Evolutionary conservation across 352 stramenopile genomes (phyloP), one percentile per base, ranked within the genome.

Genomic region (Pythium monospermum): DNA sequence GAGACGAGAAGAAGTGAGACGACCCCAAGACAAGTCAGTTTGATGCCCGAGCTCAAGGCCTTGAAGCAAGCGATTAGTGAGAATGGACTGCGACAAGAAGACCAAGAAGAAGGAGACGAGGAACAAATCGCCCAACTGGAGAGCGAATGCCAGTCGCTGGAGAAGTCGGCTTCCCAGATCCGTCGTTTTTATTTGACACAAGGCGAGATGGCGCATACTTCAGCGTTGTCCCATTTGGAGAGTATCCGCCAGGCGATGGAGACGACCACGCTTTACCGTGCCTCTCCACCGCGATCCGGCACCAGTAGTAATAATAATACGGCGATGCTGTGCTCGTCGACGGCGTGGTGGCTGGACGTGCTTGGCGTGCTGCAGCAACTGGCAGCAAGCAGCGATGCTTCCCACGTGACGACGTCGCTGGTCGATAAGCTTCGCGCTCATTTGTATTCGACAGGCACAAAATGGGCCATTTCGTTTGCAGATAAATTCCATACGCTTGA

Each of bases 291-390:
- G 2, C 13, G n/a, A 13, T 18, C 23, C 16, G 21, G 35, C 26
- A 15, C 22, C 23, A 13, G 13, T 8, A 18, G 25, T 4, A 32
- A 44, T 21, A 39, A 23, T 1, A 13, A 25, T 22, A n/a, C 6
- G 38, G 40, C 37, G 38, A 56, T 74, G 48, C 36, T 87, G 21
- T 87, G 71, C 40, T 68, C 55, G 8, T 45, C 58, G 0, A 67
- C 57, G 11, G 47, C 55, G 12, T 87, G 76, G 76, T 87, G 76
- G 76, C 61, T 64, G 15, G 50, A 72, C 6, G 74, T 69, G 18
- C 49, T 87, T 18, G 48, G 52, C 5, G 38, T 67, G 0, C 47
- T 85, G 2, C 59, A 82, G 30, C 44, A 53, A 6, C 35, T 59
- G n/a, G 12, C 7, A 21, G 12, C 7, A 21, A 6, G n/a, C 16